phyloP scores from a whole-genome alignment of 2,329 filamentous ascomycete species.

The Penicillium corylophilum region DNA sequence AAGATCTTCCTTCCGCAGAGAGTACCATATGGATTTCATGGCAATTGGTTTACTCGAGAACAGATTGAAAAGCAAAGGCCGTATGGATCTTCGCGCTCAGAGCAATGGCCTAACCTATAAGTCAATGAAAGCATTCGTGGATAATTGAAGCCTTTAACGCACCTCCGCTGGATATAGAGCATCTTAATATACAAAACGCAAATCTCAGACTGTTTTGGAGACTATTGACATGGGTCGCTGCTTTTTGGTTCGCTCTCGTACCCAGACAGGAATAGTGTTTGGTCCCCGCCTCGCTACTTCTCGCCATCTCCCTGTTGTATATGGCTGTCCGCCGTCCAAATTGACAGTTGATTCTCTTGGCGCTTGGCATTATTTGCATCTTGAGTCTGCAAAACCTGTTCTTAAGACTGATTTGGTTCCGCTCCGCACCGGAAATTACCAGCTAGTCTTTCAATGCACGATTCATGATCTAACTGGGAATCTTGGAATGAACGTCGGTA shows the following conservation, averaged over 20 bases:
- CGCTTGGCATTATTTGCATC: neutral
- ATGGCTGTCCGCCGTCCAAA: neutral
- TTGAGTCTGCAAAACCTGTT: too few relatives aligned
- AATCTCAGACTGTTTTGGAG: neutral
- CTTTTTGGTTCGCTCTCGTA: neutral
- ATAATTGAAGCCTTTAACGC: neutral
- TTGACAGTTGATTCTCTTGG: neutral
- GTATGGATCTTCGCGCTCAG: neutral
- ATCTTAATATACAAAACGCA: neutral
- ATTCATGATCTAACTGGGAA: neutral
- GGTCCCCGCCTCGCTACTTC: neutral
- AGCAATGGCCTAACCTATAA: neutral
- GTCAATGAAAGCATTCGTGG: neutral
- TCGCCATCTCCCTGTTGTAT: neutral
- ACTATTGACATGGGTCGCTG: neutral
- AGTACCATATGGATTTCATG: constrained; percentile 56
- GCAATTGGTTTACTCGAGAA: neutral
- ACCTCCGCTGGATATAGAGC: too few relatives aligned
- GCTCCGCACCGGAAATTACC: neutral
- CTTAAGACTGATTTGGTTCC: neutral
- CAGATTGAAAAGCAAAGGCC: neutral
- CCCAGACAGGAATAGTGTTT: neutral
- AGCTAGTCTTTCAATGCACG: neutral
- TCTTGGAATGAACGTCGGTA: too few relatives aligned
- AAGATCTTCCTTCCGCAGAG: constrained; percentile 62